These are phyloP conservation scores for Leucaena leucocephala DNA, from an alignment of 306 rosid species.

Conservation along the genomic window DNA sequence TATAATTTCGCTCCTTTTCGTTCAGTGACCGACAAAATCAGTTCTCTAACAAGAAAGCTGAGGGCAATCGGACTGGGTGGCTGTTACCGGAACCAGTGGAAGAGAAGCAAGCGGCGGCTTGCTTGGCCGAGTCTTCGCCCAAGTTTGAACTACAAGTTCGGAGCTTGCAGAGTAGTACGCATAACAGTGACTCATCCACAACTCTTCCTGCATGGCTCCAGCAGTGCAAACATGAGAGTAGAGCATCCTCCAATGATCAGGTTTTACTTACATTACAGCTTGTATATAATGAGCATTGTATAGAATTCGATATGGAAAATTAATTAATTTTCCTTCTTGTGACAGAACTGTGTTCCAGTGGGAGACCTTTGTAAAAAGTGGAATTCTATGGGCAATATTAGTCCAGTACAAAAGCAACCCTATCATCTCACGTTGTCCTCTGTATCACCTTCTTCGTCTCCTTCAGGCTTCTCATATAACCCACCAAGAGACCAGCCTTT, in stretches of 20 bases:
- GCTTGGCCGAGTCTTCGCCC: conserved; percentile 58
- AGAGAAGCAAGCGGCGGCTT: conserved; percentile 48
- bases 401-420: conserved; percentile 60
- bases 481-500: conserved; percentile 49
- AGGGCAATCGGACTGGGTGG: conserved; percentile 56
- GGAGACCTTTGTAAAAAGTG: conserved; percentile 77
- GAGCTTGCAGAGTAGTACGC: conserved; percentile 54
- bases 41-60: conserved; percentile 53
- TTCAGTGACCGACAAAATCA: conserved; percentile 65
- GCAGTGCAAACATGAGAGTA: conserved; percentile 77
- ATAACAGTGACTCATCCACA: conserved; percentile 67
- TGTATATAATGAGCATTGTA: neutral
- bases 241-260: conserved; percentile 61
- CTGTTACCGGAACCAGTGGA: conserved; percentile 43
- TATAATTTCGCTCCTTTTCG: conserved; percentile 22
- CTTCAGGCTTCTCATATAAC: conserved; percentile 69
- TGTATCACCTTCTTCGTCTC: conserved; percentile 68
- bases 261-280: conserved; percentile 40
- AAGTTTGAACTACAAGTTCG: conserved; percentile 64
- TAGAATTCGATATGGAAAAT: conserved; percentile 35
- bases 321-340: conserved; percentile 43
- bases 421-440: conserved; percentile 62
- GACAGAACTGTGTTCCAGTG: conserved; percentile 65
- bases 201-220: conserved; percentile 99
- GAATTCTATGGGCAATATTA: conserved; percentile 58